These are phyloP conservation scores for Alloteropsis angusta DNA, from an alignment of 202 grass and related monocot species.

Conservation along the genomic window DNA sequence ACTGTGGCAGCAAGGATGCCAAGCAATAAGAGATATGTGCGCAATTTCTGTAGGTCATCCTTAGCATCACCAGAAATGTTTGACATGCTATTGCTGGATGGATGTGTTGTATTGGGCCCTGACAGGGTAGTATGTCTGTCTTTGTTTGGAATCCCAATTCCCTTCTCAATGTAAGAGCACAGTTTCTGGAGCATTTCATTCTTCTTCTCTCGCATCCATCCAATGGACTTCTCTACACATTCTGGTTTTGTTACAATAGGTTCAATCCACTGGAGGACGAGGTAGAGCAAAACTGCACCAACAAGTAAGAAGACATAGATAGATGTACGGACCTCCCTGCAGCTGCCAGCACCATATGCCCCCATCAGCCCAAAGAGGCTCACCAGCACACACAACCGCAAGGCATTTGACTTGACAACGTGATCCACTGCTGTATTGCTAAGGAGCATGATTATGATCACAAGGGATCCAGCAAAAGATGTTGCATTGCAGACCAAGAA, in stretches of 20 bases:
- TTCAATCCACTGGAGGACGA: slow-evolving; percentile 26
- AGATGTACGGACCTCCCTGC: slow-evolving; percentile 41
- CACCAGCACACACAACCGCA: slow-evolving; percentile 48
- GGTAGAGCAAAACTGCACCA: slow-evolving; percentile 31
- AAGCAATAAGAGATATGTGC: slow-evolving; percentile 38
- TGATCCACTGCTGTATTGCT: slow-evolving; percentile 31
- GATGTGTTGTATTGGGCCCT: not conserved
- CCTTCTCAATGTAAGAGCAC: not conserved
- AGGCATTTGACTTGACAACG: slow-evolving; percentile 38
- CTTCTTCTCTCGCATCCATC: not conserved
- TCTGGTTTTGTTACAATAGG: slow-evolving; percentile 7
- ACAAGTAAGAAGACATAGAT: slow-evolving; percentile 50
- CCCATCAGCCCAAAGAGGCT: slow-evolving; percentile 50
- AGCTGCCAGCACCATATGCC: slow-evolving; percentile 45
- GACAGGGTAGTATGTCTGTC: not conserved
- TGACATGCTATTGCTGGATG: not conserved
- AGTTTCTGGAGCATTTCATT: not conserved
- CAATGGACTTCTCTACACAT: not conserved
- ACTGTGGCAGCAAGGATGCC: slow-evolving; percentile 43
- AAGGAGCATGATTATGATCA: slow-evolving; percentile 70
- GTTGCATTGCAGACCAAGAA: slow-evolving; percentile 58
- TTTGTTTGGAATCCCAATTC: not conserved
- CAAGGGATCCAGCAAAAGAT: slow-evolving; percentile 52
- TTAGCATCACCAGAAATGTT: not conserved
- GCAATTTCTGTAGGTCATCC: slow-evolving; percentile 31